phyloP scores from a whole-genome alignment of 2,329 filamentous ascomycete species.

The Clarireedia monteithiana region DNA sequence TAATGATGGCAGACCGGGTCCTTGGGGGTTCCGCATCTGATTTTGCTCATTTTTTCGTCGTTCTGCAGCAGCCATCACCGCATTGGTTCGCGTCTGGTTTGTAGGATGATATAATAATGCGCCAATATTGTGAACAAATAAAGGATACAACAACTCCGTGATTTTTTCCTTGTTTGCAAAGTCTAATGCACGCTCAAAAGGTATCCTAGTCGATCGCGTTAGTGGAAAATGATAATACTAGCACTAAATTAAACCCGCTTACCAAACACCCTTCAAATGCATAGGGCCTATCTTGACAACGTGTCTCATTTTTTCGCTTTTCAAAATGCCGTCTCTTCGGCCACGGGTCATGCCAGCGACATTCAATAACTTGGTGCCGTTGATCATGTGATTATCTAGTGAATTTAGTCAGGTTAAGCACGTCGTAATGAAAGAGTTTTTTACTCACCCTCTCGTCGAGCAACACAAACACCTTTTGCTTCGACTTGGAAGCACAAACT shows the following conservation, averaged over 20 bases:
- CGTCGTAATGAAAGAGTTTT: neutral
- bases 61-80: constrained; percentile 80
- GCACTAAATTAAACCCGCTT: constrained; percentile 33
- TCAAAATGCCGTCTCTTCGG: constrained; percentile 88
- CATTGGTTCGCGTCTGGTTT: constrained; percentile 73
- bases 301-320: constrained; percentile 93
- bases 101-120: constrained; percentile 88
- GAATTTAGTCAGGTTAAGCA: constrained; percentile 8
- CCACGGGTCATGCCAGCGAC: constrained; percentile 98
- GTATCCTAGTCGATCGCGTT: constrained; percentile 59
- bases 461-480: constrained; percentile 91
- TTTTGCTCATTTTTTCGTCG: constrained; percentile 65
- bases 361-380: constrained; percentile 93
- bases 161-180: constrained; percentile 99
- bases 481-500: constrained; percentile 97
- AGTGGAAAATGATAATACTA: constrained; percentile 13
- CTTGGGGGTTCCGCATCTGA: constrained; percentile 50
- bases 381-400: constrained; percentile 97
- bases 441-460: constrained; percentile 76
- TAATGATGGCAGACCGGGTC: constrained; percentile 58
- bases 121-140: constrained; percentile 97
- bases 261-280: constrained; percentile 98
- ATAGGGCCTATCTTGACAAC: constrained; percentile 99
- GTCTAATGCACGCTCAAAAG: constrained; percentile 92
- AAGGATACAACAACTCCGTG: constrained; percentile 85